Percentiles rank a stretch among this genome's conserved stretches.
Evolutionary conservation across 2,329 filamentous ascomycete species (phyloP).

Genomic region (Drechslerella dactyloides): DNA sequence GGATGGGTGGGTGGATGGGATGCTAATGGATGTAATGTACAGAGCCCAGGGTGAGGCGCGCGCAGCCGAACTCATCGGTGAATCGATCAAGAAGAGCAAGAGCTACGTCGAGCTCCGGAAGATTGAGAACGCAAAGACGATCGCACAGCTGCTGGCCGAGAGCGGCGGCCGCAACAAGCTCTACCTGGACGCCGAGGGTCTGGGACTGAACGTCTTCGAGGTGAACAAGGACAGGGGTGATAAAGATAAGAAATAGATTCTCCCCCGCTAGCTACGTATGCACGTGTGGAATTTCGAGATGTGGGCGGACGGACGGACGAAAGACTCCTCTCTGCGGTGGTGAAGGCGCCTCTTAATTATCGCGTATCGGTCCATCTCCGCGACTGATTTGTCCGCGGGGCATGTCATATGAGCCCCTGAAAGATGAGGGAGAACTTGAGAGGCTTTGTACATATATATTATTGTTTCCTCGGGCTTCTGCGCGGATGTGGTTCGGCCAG

Average conservation of each 20-base stretch:
- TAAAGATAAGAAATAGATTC: slow-evolving; percentile 52
- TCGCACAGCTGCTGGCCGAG: slow-evolving; percentile 87
- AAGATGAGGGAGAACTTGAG: too few species aligned
- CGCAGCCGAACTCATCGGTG: slow-evolving; percentile 95
- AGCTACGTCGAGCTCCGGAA: slow-evolving; percentile 96
- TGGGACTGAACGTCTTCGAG: slow-evolving; percentile 79
- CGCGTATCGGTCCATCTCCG: too few species aligned
- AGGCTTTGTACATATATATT: slow-evolving; percentile 48
- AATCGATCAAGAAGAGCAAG: slow-evolving; percentile 99
- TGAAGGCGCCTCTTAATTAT: too few species aligned
- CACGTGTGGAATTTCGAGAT: background rate
- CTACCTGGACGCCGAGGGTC: slow-evolving; percentile 85
- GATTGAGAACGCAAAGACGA: slow-evolving; percentile 92
- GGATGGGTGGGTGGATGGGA: background rate
- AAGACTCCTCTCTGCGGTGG: slow-evolving; percentile 41
- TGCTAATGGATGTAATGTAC: background rate
- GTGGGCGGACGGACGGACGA: slow-evolving; percentile 2
- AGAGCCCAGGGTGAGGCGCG: slow-evolving; percentile 98
- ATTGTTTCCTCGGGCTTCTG: slow-evolving; percentile 8
- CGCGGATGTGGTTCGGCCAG: slow-evolving; percentile 6
- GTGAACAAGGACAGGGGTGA: slow-evolving; percentile 59
- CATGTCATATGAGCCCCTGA: too few species aligned
- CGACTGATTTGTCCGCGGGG: too few species aligned
- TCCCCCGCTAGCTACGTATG: background rate
- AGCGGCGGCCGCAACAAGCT: slow-evolving; percentile 87